Evolutionary conservation across 306 rosid genomes (phyloP).

Genomic region (Vigna trinervia): DNA sequence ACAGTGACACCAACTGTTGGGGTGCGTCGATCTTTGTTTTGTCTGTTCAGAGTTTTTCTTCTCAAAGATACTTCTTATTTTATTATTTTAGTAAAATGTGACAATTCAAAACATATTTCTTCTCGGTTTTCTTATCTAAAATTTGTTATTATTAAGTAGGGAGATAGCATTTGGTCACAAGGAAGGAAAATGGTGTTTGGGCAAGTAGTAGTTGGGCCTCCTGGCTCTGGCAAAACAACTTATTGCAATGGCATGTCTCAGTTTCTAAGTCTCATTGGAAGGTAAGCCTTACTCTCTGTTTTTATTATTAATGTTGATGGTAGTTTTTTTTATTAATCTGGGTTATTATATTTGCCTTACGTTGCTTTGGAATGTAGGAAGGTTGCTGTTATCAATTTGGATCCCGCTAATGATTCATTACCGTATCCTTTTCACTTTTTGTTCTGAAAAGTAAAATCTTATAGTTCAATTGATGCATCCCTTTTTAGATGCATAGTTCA

Average conservation of each 20-base stretch:
- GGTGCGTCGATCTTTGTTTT: too few relatives aligned
- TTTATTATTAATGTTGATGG: not conserved
- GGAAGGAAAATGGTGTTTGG: slow-evolving; percentile 50
- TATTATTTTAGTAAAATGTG: too few relatives aligned
- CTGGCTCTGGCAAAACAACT: slow-evolving; percentile 99
- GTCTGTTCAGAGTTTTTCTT: too few relatives aligned
- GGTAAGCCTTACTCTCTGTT: slow-evolving; percentile 51
- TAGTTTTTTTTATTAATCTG: slow-evolving; percentile 17
- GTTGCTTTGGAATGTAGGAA: slow-evolving; percentile 63
- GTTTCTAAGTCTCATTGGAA: slow-evolving; percentile 86
- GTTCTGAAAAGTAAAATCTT: not conserved
- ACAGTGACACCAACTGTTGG: too few relatives aligned
- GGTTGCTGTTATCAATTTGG: slow-evolving; percentile 90
- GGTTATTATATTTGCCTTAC: not conserved
- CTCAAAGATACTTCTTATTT: too few relatives aligned
- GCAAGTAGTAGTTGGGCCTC: slow-evolving; percentile 95
- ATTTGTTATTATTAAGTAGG: not conserved
- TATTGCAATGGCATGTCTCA: slow-evolving; percentile 99
- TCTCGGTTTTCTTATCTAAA: too few relatives aligned
- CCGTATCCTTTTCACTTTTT: slow-evolving; percentile 69
- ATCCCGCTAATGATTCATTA: slow-evolving; percentile 89
- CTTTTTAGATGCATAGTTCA: slow-evolving; percentile 32
- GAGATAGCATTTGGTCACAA: not conserved
- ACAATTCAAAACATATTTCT: too few relatives aligned
- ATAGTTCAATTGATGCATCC: slow-evolving; percentile 22